Base-by-base conservation (phyloP, 352 stramenopile genomes). In the Pythium myriotylum region DNA sequence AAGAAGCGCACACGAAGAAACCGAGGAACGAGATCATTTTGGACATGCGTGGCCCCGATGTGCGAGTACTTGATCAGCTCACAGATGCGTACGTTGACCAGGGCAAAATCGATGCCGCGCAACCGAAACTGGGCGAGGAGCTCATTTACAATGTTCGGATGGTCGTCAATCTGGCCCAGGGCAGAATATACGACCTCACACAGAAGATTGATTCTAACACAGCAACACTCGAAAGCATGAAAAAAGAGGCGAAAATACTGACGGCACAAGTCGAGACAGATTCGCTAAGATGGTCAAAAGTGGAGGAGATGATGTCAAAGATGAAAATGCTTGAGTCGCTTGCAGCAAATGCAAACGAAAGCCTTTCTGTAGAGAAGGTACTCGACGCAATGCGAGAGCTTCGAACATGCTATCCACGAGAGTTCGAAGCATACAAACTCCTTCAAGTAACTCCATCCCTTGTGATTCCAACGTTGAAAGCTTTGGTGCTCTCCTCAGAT, bases 91-190 rank as follows among this genome's bases (percentile, higher is more conserved):
- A 93, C 62, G 73, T 81, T 3, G 70, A 79, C 42, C 26, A 64
- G 16, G 75, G 75, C 23, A 66, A 71, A 16, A 24, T 86, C 0
- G 70, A 89, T 49, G 68, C 66, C 2, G 69, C 68, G 2, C 78
- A 68, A 52, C 87, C 88, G 0, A 94, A 94, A 62, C 64, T 97
- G 6, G 91, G 91, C 2, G 86, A 97, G 47, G 91, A 97, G 70
- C 73, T 97, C 20, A 89, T 97, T 65, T 94, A 96, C 67, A 97
- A 97, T 54, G 83, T 97, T 14, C 74, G 82, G 27, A 91, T 92
- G 72, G 75, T 97, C 16, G 88, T 97, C 39, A 93, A 93, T 60
- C 57, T 93, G 2, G 72, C 88, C 3, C 81, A 96, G 68, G 78
- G 81, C 8, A 72, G 86, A 32, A 91, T 96, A 56, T 86, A 79